Evolutionary conservation across 495 filamentous ascomycete genomes (phyloP), one percentile per base, ranked within the genome.

Genomic region (Podospora australis): DNA sequence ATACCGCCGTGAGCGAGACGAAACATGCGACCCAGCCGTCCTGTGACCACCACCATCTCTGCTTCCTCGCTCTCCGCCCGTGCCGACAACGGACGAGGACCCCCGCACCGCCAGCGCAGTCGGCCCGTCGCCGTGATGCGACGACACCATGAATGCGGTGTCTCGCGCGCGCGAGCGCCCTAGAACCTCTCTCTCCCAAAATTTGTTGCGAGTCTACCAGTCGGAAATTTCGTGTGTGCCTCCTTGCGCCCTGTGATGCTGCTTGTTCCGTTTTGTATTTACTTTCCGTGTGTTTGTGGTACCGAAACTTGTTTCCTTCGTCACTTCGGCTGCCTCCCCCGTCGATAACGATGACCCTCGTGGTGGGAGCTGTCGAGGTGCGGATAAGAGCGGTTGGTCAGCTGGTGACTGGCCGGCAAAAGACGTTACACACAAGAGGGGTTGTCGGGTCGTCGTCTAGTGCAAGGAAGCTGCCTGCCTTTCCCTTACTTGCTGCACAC

Each of bases 1-100:
- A 48, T 85, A 83, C 39, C 87, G 81, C 57, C 88, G 46, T 70
- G 80, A 63, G 69, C 79, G 67, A 63, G 56, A 78, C 59, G 54
- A 85, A 70, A 49, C 85, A 87, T 42, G 80, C 68, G 44, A 81
- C 65, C 60, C 74, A 65, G 67, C 73, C 76, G 48, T 39, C 17
- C 49, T 32, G 74, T 67, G 50, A 70, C 59, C 39, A 69, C 65
- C 55, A 69, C 35, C 44, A 10, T 38, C 46, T 71, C 52, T 29
- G 17, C n/a, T 26, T 2, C 57, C 30, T 70, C 64, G 54, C 69
- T 45, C 28, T 14, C 44, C 50, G 40, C 46, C 41, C 40, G 52
- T 38, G 21, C 65, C 69, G 30, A 70, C 59, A 16, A 83, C 74
- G 14, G 86, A 87, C 16, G 79, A 70, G 8, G 79, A 68, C 43